These are phyloP conservation scores for Nakazawaea holstii DNA, from an alignment of 805 yeast species.

Conservation along the genomic window DNA sequence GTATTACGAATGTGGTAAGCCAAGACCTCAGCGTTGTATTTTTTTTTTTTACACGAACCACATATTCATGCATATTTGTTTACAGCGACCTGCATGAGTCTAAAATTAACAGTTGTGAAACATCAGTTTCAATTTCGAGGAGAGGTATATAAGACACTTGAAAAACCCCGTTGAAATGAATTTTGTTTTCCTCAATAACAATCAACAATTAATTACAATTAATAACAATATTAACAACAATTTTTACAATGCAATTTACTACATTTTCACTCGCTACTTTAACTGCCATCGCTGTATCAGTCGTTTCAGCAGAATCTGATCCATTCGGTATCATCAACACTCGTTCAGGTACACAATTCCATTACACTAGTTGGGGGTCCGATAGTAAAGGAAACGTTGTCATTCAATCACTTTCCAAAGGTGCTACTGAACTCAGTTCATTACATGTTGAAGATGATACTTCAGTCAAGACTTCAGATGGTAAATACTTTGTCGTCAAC, in stretches of 20 bases:
- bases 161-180: too few relatives aligned
- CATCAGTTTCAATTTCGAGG: too few relatives aligned
- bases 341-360: slow-evolving; percentile 9
- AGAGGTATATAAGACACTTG: too few relatives aligned
- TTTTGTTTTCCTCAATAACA: too few relatives aligned
- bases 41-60: too few relatives aligned
- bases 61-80: too few relatives aligned
- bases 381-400: not conserved
- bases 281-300: slow-evolving; percentile 1
- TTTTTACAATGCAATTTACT: slow-evolving; percentile 6
- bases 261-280: slow-evolving; percentile 6
- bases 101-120: too few relatives aligned
- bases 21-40: too few relatives aligned
- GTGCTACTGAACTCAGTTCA: not conserved
- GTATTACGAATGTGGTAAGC: too few relatives aligned
- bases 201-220: too few relatives aligned
- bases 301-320: slow-evolving; percentile 1
- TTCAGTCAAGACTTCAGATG: slow-evolving; percentile 4
- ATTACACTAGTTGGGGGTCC: slow-evolving; percentile 5
- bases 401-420: not conserved
- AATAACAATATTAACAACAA: not conserved
- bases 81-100: too few relatives aligned
- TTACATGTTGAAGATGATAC: slow-evolving; percentile 3
- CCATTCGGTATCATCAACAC: slow-evolving; percentile 8
- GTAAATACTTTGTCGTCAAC: slow-evolving; percentile 5